These are phyloP conservation scores for Phytophthora uliginosa DNA, from an alignment of 352 stramenopile genomes.

Conservation along the genomic window DNA sequence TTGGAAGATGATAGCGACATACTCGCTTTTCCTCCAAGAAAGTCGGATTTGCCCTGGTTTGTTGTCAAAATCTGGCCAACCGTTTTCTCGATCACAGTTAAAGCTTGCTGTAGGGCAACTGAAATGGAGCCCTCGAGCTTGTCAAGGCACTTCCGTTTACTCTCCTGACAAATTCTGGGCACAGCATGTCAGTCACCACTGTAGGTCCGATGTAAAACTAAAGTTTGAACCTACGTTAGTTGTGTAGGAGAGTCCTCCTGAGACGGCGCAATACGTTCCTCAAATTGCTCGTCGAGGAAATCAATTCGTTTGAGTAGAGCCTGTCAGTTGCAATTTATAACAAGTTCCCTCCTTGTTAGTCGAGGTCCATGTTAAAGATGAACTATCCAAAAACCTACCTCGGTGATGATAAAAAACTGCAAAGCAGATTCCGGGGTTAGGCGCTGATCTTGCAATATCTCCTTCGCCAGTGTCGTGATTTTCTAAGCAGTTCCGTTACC, in stretches of 20 bases:
- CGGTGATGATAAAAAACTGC: constrained; percentile 74
- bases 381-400: constrained; percentile 44
- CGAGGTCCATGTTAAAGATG: not conserved
- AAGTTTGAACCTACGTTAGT: constrained; percentile 57
- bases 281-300: constrained; percentile 74
- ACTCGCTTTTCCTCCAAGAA: constrained; percentile 78
- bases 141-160: constrained; percentile 72
- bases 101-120: constrained; percentile 56
- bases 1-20: constrained; percentile 80
- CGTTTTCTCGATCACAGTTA: constrained; percentile 75
- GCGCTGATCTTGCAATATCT: constrained; percentile 77
- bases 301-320: constrained; percentile 68
- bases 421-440: constrained; percentile 62
- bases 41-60: constrained; percentile 81
- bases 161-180: constrained; percentile 81
- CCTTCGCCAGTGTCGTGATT: constrained; percentile 57
- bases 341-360: not conserved
- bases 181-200: not conserved
- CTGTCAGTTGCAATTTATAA: constrained; percentile 23
- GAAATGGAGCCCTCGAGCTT: constrained; percentile 71
- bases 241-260: constrained; percentile 70
- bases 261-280: constrained; percentile 46
- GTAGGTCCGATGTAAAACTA: not conserved
- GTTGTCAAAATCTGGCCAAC: constrained; percentile 56
- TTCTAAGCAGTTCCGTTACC: constrained; percentile 46